Base-by-base conservation (phyloP, 768 basidiomycete species). In the Porpolomopsis calyptriformis region DNA sequence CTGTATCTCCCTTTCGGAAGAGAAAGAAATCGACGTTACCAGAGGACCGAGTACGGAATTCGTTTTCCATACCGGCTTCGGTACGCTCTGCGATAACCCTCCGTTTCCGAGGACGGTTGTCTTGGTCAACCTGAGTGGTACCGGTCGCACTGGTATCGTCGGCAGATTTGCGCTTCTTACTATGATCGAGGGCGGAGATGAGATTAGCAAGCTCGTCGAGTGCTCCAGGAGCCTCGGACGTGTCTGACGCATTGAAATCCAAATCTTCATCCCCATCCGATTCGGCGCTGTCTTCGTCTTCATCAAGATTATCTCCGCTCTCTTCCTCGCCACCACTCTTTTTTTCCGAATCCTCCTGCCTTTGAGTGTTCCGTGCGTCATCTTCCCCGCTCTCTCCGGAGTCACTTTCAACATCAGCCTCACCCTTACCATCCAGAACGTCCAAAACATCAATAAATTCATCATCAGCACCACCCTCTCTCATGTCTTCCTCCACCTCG, bases 1-100 rank as follows among this genome's bases (percentile, higher is more conserved):
- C n/a, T 12, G 9, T 38, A n/a, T n/a, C n/a, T n/a, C n/a, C n/a
- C n/a, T n/a, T n/a, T n/a, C n/a, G n/a, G 23, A 16, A 22, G 26
- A 40, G 23, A 14, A 20, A 27, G n/a, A 31, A 46, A 27, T 42
- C 26, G 27, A n/a, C 54, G 55, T 43, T 56, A 79, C 80, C 74
- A 42, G 67, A 56, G 11, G 65, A 57, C 55, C 69, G 68, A 35
- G 76, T 74, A 9, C 75, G 77, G 57, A 91, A 93, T 56, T 91
- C 89, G 54, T 79, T 80, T 58, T 92, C 91, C 24, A 72, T 73
- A 4, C 86, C 89, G 23, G 80, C 77, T 55, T 87, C 83, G 2
- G 82, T 89, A 42, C 75, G 74, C 55, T 91, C 89, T 46, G 73
- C 65, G 43, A 90, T 57, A 1, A 76, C 64, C 8, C 69, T 61